Percentiles rank a stretch among this genome's conserved stretches.
Conservation (phyloP, 2,329 filamentous ascomycete species). For the Diaporthe sp. region DNA sequence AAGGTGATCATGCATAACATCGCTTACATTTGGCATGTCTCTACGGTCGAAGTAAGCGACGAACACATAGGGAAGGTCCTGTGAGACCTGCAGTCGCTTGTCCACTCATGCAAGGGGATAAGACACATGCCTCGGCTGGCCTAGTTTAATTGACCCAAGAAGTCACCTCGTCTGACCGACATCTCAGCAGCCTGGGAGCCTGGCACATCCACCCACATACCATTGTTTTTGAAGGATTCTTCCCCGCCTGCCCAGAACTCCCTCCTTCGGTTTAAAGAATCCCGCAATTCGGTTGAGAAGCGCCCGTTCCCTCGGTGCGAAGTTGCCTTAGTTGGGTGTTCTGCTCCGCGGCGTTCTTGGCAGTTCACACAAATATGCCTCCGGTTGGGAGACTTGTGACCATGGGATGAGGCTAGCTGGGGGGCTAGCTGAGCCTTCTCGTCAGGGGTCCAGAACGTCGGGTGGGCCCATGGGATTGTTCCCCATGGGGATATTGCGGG, state of each 20-base stretch:
- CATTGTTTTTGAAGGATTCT: conserved; percentile 5
- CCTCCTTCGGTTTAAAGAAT: background rate
- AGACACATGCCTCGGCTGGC: background rate
- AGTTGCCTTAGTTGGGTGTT: background rate
- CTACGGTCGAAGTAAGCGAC: background rate
- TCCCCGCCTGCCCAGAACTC: background rate
- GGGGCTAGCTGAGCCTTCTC: conserved; percentile 1
- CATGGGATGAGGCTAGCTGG: conserved; percentile 21
- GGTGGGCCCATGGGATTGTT: conserved; percentile 14
- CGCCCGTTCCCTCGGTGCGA: conserved; percentile 12
- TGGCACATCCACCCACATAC: background rate
- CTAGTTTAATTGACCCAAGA: background rate
- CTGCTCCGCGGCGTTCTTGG: conserved; percentile 20
- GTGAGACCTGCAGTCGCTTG: background rate
- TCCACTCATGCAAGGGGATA: background rate
- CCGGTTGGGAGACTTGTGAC: conserved; percentile 18
- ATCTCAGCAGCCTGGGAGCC: background rate
- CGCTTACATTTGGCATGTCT: background rate
- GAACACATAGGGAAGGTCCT: background rate
- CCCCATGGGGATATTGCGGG: conserved; percentile 26
- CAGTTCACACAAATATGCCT: background rate
- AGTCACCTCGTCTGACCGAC: background rate
- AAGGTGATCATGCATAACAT: background rate
- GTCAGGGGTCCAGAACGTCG: conserved; percentile 20
- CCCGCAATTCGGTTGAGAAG: conserved; percentile 11